Evolutionary conservation across 2,329 filamentous ascomycete genomes (phyloP), one percentile per base, ranked within the genome.

Genomic region (Dothistroma septosporum): DNA sequence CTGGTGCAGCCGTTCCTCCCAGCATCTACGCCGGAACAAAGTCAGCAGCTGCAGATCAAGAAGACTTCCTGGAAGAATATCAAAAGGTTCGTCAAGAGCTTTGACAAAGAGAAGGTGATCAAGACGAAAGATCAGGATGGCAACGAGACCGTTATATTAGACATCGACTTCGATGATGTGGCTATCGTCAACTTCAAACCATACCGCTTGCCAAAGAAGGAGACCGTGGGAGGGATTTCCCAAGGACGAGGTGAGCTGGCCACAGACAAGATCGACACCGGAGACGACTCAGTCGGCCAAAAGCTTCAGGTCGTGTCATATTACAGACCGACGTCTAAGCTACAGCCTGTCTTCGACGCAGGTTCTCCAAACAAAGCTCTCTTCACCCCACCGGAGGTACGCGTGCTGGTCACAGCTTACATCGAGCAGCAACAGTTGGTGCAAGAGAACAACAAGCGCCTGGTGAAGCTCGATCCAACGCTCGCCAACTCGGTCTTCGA

Each of bases 11-110:
- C 87, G 1, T 87, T 85, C 67, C 79, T 89, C 1, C 86, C 86
- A 2, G 79, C 83, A 21, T 81, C 80, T 70, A 83, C 80, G 11
- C 75, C 83, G 5, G 77, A 80, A 21, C 80, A 85, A 68, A 78
- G 79, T 1, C 81, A 81, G 59, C 84, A 79, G 61, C 81, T 86
- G 56, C 84, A 86, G 65, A 87, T 89, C 73, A 89, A 88, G 70
- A 89, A 88, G 74, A 86, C 85, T 2, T 86, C 83, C 63, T 88
- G 84, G 84, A 89, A 89, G 75, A 88, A 84, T 62, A 81, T 86
- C 61, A 86, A 85, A 69, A 89, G 87, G 66, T 88, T 89, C 71
- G 82, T 89, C 74, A 89, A 88, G 67, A 78, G 83, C 57, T 77
- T 89, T 10, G 86, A 88, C 72, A 89, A 88, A 72, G 76, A 83